Percentiles rank a stretch among this genome's conserved stretches.
These are phyloP conservation scores for Fragosphaeria purpurea DNA, from an alignment of 2,329 filamentous ascomycete species.

Conservation along the genomic window DNA sequence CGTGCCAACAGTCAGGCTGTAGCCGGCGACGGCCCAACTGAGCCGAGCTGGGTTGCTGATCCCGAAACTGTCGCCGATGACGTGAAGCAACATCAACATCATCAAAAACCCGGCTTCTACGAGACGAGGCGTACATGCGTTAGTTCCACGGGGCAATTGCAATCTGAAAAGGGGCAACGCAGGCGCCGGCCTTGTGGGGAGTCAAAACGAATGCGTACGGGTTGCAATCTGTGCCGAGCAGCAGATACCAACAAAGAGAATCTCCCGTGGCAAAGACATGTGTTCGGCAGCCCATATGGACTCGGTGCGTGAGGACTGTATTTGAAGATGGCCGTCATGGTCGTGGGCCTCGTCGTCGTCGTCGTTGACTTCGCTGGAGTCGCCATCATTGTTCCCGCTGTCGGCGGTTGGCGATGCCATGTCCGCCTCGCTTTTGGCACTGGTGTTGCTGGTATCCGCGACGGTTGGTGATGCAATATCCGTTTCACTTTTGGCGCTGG, in stretches of 20 bases:
- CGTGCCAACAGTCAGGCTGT: conserved; percentile 42
- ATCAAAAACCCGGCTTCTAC: conserved; percentile 31
- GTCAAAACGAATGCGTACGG: conserved; percentile 9
- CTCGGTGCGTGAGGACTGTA: neutral
- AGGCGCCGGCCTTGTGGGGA: too few relatives aligned
- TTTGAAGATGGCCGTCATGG: too few relatives aligned
- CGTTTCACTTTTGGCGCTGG: too few relatives aligned
- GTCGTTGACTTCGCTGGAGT: too few relatives aligned
- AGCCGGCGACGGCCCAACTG: conserved; percentile 47
- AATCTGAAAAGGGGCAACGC: neutral
- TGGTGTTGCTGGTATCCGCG: too few relatives aligned
- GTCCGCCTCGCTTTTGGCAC: too few relatives aligned
- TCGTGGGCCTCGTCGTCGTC: too few relatives aligned
- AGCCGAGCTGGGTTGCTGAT: conserved; percentile 32
- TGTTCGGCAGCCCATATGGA: neutral
- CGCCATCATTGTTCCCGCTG: too few relatives aligned
- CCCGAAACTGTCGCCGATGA: conserved; percentile 36
- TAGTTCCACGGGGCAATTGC: neutral
- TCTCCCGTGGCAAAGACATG: conserved; percentile 12
- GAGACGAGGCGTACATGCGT: too few relatives aligned
- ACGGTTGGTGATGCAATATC: too few relatives aligned
- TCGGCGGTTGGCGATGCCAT: too few relatives aligned
- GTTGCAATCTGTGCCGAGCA: conserved; percentile 32
- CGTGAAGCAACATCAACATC: conserved; percentile 34
- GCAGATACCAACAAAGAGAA: conserved; percentile 25